These are phyloP conservation scores for Oryza glumipatula DNA, from an alignment of 176 grass and related monocot genomes.

Conservation along the genomic window DNA sequence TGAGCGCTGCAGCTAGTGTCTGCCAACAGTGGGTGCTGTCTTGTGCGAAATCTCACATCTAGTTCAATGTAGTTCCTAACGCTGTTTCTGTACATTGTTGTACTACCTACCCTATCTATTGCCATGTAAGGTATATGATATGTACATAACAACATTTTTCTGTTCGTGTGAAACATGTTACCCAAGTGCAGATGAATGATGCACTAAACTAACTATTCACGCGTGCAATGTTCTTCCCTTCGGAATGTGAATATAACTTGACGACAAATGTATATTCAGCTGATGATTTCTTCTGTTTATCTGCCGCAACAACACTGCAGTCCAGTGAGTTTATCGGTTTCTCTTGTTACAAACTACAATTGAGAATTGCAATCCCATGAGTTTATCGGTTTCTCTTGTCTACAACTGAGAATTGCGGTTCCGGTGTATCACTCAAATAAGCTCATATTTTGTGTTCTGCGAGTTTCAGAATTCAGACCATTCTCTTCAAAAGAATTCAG, in stretches of 20 bases:
- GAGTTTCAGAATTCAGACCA: not conserved
- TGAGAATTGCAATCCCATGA: not conserved
- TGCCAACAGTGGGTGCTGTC: not conserved
- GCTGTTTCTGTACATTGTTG: slow-evolving; percentile 19
- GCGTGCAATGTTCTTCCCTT: not conserved
- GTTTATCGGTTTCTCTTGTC: not conserved
- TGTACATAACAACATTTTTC: slow-evolving; percentile 4
- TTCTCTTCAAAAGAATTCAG: too few relatives aligned
- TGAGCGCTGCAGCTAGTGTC: not conserved
- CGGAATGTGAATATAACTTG: not conserved
- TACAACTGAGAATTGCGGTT: not conserved
- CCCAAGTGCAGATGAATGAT: not conserved
- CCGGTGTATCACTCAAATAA: not conserved
- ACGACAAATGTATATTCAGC: not conserved
- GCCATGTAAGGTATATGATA: not conserved
- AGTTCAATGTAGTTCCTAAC: slow-evolving; percentile 10
- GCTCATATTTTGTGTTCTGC: not conserved
- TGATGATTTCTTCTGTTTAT: not conserved
- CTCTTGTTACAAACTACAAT: not conserved
- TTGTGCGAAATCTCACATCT: slow-evolving; percentile 10
- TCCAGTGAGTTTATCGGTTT: not conserved
- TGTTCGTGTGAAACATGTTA: not conserved
- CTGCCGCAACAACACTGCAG: not conserved
- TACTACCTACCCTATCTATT: not conserved
- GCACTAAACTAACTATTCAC: not conserved